Conservation (phyloP, 2,329 filamentous ascomycete genomes). For the Nemania sp. region DNA sequence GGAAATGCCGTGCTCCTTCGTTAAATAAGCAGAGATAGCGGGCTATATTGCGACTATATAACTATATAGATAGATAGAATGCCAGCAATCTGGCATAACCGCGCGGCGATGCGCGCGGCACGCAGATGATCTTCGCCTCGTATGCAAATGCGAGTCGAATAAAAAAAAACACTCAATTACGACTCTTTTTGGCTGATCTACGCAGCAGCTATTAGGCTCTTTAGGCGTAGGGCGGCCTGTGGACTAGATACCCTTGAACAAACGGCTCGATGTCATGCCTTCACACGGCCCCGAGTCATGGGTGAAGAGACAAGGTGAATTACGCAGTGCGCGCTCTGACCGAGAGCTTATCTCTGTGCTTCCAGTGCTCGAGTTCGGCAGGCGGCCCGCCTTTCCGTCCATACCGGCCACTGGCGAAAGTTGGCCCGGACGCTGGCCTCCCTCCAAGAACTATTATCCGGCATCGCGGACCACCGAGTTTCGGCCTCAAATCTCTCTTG, state of each 20-base stretch:
- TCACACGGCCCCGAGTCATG: constrained; percentile 18
- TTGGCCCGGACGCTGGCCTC: constrained; percentile 24
- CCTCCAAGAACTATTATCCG: constrained; percentile 34
- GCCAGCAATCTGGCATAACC: constrained; percentile 32
- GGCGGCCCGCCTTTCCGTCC: constrained; percentile 35
- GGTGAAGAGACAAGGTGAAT: constrained; percentile 27
- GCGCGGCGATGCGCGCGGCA: constrained; percentile 35
- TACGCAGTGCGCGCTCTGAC: constrained; percentile 16
- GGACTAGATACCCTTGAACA: constrained; percentile 20
- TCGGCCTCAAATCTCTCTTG: constrained; percentile 30
- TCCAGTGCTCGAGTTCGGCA: constrained; percentile 21
- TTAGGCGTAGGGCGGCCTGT: constrained; percentile 26
- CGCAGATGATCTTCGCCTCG: constrained; percentile 38
- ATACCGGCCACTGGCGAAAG: constrained; percentile 24
- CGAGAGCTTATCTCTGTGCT: constrained; percentile 32
- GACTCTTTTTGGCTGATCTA: constrained; percentile 38
- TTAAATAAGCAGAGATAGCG: constrained; percentile 24
- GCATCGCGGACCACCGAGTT: constrained; percentile 39
- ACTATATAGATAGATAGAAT: constrained; percentile 20
- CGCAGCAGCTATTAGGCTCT: constrained; percentile 36
- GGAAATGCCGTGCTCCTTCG: constrained; percentile 23
- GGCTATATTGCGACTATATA: constrained; percentile 24
- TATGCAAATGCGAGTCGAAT: constrained; percentile 28
- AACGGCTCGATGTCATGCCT: constrained; percentile 7
- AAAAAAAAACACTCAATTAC: constrained; percentile 28